phyloP scores from a whole-genome alignment of 148 eudicot genomes.

The Rhododendron vialii region DNA sequence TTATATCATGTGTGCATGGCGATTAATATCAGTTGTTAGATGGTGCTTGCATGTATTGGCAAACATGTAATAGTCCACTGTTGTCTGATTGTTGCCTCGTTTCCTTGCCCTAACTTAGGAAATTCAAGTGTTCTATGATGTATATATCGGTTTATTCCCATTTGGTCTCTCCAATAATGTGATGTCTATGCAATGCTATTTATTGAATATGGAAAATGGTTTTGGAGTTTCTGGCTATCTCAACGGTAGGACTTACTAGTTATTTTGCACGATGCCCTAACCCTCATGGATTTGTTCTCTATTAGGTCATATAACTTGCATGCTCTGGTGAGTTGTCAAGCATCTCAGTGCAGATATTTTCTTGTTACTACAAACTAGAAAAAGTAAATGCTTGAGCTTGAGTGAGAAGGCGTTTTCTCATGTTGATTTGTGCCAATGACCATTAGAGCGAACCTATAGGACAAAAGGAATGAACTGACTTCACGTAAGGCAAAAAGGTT shows the following conservation, averaged over 20 bases:
- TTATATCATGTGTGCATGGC: neutral
- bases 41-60: neutral
- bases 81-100: conserved; percentile 8
- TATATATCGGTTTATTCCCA: neutral
- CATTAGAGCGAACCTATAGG: neutral
- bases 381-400: neutral
- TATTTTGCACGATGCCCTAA: neutral
- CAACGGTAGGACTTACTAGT: neutral
- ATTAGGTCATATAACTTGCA: neutral
- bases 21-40: neutral
- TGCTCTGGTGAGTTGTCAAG: neutral
- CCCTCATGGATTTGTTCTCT: neutral
- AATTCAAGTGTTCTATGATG: neutral
- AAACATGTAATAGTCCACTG: neutral
- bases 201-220: neutral
- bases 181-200: neutral
- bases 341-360: neutral
- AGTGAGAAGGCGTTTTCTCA: neutral
- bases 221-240: neutral
- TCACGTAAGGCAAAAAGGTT: neutral
- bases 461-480: neutral
- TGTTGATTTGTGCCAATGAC: neutral
- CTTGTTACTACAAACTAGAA: neutral
- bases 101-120: neutral
- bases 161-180: neutral